Base-by-base conservation (phyloP, 2,329 filamentous ascomycete species). In the Coniochaeta prunicola region DNA sequence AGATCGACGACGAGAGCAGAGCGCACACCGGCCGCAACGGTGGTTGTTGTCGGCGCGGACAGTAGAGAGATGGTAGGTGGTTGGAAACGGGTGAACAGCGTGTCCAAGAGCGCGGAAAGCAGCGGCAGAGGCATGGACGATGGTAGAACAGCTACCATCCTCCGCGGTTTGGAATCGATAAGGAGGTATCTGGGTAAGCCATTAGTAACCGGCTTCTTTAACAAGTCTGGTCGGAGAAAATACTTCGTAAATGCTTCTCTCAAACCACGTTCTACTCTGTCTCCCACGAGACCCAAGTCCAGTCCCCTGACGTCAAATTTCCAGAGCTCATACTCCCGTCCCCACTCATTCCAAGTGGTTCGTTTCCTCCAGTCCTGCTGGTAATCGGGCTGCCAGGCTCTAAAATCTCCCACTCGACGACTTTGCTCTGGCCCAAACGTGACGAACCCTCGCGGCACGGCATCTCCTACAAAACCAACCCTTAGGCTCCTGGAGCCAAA, bases 1-100 rank as follows among this genome's bases (percentile, higher is more conserved):
- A 99, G 81, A 68, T 99, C 92, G 38, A 99, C 80, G 0, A 97
- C 85, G 45, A 99, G 73, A 1, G 88, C 91, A n/a, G 90, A 91
- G 15, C 94, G 86, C 42, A 96, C 77, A 0, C 94, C 94, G 6
- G 92, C 92, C 8, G 88, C 89, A 3, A 92, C 83, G 7, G 88
- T 79, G 1, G 86, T 80, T 73, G 94, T 87, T 21, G 91, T 82
- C 0, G 93, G 85, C 0, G 85, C 83, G 1, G 92, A 91, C 67
- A 97, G 77, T 45, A 99, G 79, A 2, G 91, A 92, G 63, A 97
- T 82, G 24, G 84, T 87, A 0, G 92, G 90, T 17, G 89, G 83
- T 64, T 92, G 89, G 71, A 93, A 94, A 53, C 84, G 86, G 60
- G 81, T 83, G 71, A 99, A 97, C 1, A 97, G 73, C 0, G 89